These are phyloP conservation scores for Uronychia binucleata DNA, from an alignment of 73 alveolate species.

Conservation along the genomic window DNA sequence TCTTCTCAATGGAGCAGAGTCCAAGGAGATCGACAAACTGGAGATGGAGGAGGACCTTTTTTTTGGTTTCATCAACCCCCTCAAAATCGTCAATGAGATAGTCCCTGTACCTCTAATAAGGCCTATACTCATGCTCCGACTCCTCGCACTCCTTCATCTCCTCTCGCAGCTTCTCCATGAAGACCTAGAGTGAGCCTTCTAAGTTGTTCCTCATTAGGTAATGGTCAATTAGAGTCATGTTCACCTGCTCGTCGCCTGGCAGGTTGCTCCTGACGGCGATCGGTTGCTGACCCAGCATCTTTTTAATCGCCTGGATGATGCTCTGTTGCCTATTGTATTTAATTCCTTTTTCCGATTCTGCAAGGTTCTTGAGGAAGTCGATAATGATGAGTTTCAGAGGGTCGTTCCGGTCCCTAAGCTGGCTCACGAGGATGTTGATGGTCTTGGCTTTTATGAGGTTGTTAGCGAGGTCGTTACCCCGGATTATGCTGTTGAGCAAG, in stretches of 20 bases:
- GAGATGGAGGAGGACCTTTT: not conserved
- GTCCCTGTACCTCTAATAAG: not conserved
- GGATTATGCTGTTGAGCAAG: not conserved
- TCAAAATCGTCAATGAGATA: not conserved
- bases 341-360: not conserved
- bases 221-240: not conserved
- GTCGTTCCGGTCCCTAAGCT: not conserved
- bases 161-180: not conserved
- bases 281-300: not conserved
- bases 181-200: not conserved
- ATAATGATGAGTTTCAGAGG: not conserved
- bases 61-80: not conserved
- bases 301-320: not conserved
- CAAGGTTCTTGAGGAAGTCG: not conserved
- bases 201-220: not conserved
- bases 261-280: no score
- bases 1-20: not conserved
- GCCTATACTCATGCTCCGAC: not conserved
- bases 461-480: constrained; percentile 3
- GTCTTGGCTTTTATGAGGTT: not conserved
- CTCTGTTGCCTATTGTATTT: not conserved
- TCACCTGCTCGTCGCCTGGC: not conserved
- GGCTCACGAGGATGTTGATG: not conserved
- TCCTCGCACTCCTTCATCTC: not conserved
- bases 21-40: constrained; percentile 9